Conservation (phyloP, 306 rosid species). For the Malus domestica region DNA sequence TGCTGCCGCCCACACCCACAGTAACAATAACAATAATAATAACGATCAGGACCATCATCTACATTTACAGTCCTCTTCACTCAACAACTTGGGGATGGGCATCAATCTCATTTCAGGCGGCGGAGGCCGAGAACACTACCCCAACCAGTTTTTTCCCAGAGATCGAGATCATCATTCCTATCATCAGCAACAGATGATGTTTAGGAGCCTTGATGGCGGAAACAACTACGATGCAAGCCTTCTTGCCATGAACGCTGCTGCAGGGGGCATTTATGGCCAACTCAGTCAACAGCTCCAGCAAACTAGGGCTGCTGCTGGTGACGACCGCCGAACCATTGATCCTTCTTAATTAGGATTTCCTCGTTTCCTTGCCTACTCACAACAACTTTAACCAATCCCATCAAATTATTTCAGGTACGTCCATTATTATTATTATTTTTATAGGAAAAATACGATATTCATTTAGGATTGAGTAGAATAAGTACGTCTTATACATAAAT, state of each 20-base stretch:
- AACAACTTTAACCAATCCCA: neutral
- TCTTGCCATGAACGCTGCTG: constrained; percentile 66
- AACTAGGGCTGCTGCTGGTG: constrained; percentile 49
- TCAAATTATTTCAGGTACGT: constrained; percentile 6
- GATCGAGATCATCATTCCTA: constrained; percentile 21
- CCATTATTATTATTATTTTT: no score
- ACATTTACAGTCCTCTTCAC: constrained; percentile 15
- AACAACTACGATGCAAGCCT: constrained; percentile 59
- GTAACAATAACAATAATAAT: no score
- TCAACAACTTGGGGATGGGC: constrained; percentile 3
- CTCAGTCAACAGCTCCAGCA: constrained; percentile 63
- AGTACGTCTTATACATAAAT: neutral
- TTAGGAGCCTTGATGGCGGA: constrained; percentile 27
- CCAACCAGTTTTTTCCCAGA: constrained; percentile 64
- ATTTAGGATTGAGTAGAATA: no score
- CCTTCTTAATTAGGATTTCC: constrained; percentile 51
- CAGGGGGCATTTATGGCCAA: constrained; percentile 51
- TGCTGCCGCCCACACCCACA: no score
- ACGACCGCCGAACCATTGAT: constrained; percentile 70
- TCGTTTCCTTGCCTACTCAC: neutral
- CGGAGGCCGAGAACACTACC: constrained; percentile 28
- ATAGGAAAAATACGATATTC: no score
- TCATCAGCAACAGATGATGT: constrained; percentile 32
- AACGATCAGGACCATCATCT: constrained; percentile 6
- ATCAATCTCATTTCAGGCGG: constrained; percentile 22